phyloP scores from a whole-genome alignment of 2,329 filamentous ascomycete species.

The Trichoderma guizhouense region DNA sequence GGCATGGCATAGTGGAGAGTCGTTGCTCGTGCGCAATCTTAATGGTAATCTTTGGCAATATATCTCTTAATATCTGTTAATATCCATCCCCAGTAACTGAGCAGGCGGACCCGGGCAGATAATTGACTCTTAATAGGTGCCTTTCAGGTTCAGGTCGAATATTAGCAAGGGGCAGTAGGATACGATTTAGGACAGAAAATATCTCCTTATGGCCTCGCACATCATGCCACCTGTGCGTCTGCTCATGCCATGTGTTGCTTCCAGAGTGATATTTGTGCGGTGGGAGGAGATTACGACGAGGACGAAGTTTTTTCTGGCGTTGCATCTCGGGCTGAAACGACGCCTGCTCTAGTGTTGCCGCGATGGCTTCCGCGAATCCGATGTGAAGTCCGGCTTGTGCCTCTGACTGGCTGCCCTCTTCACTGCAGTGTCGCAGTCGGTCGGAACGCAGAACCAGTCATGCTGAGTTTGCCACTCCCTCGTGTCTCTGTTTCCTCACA shows the following conservation, averaged over 20 bases:
- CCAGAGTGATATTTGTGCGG: not conserved
- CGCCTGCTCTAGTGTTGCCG: not conserved
- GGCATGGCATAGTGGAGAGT: not conserved
- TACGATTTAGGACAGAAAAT: not conserved
- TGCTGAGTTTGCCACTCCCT: constrained; percentile 1
- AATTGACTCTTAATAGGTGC: not conserved
- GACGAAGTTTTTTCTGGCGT: not conserved
- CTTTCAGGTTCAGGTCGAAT: constrained; percentile 15
- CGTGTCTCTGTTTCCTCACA: not conserved
- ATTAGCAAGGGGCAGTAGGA: not conserved
- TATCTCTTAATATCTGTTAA: constrained; percentile 14
- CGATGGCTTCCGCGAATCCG: not conserved
- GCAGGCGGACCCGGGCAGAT: constrained; percentile 2
- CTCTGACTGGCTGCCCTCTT: constrained; percentile 5
- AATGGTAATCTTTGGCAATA: constrained; percentile 8
- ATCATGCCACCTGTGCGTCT: constrained; percentile 1
- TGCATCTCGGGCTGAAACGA: not conserved
- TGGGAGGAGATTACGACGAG: not conserved
- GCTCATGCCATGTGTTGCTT: not conserved
- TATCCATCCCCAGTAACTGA: constrained; percentile 6
- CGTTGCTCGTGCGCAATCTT: not conserved
- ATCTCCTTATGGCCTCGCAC: not conserved
- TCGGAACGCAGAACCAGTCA: constrained; percentile 11
- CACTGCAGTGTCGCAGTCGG: not conserved
- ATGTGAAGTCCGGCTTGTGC: not conserved